Evolutionary conservation across 169 alveolate genomes (phyloP), one percentile per base, ranked within the genome.

Genomic region (Babesia bovis): DNA sequence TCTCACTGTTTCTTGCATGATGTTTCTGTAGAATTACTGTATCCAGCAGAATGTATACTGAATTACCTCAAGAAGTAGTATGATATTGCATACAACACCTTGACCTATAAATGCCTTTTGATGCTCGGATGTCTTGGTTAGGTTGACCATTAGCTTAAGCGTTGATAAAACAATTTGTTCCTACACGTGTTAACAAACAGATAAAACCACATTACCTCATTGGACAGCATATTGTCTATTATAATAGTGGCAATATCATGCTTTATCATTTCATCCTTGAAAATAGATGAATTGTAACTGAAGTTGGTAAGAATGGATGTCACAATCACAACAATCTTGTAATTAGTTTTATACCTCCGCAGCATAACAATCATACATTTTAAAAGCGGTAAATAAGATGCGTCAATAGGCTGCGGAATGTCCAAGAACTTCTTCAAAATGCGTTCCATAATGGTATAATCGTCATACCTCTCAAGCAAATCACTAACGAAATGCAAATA

Each of bases 81-180:
- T 52, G 53, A 74, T 40, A 70, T 56, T 74, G 63, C 56, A 44
- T 25, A 65, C 30, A 17, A 66, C 66, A 17, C 85, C 85, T 4
- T 51, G 50, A 26, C 58, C 32, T 36, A 68, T 57, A 49, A 77
- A 77, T 12, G 66, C 72, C 25, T 63, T 13, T 36, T 66, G 79
- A 23, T 77, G 85, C 32, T 49, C 63, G 5, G 71, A 19, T 15
- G 53, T 35, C 56, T 81, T 81, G 9, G 88, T 81, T 41, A 81
- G 5, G 50, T 81, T 81, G 32, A 66, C n/a, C 68, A 81, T 81
- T 36, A 81, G 66, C 71, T 81, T 81, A 38, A 81, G 72, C 4
- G 88, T 51, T 10, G 76, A 25, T 19, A 63, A 3, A 52, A 72
- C 68, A 12, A 56, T 47, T 23, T 70, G 75, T 5, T 61, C 65